A percentile compares a stretch with the other conserved stretches of the same genome.
Evolutionary conservation across 1,284 basidiomycete species (phyloP).

Genomic region (Mycocalia duriaeana): DNA sequence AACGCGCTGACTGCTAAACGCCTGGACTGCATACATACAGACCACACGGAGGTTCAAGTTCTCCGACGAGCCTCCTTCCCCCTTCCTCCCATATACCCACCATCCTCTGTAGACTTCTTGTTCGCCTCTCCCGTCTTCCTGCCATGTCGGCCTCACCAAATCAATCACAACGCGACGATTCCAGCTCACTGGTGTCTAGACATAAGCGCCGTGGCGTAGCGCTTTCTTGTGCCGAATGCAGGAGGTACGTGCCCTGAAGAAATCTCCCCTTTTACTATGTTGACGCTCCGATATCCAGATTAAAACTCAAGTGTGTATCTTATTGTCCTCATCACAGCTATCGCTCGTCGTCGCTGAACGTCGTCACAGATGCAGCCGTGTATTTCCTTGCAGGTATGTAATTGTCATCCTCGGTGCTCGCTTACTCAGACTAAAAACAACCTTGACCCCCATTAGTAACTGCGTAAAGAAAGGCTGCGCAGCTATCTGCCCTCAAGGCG

Average conservation of each 20-base stretch:
- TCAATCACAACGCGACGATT: slow-evolving; percentile 20
- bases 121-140: slow-evolving; percentile 10
- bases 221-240: slow-evolving; percentile 58
- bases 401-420: slow-evolving; percentile 2
- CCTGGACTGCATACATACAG: no score
- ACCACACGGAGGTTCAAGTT: slow-evolving; percentile 1
- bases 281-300: slow-evolving; percentile 28
- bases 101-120: slow-evolving; percentile 9
- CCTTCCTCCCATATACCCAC: slow-evolving; percentile 16
- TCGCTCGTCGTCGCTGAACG: slow-evolving; percentile 7
- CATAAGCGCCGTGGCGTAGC: slow-evolving; percentile 47
- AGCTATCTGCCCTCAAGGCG: slow-evolving; percentile 59
- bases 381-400: slow-evolving; percentile 53
- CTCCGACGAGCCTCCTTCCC: slow-evolving; percentile 1
- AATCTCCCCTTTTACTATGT: no score
- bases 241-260: slow-evolving; percentile 45
- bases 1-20: no score
- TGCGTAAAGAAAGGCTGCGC: slow-evolving; percentile 65
- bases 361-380: slow-evolving; percentile 48
- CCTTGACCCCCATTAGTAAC: slow-evolving; percentile 33
- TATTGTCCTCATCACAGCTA: slow-evolving; percentile 9
- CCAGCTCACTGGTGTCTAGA: slow-evolving; percentile 34
- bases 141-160: slow-evolving; percentile 23
- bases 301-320: slow-evolving; percentile 56
- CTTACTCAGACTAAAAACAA: background rate